Percentiles rank a stretch among this genome's conserved stretches.
Conservation (phyloP, 345 rosid species). For the Sonneratia caseolaris region DNA sequence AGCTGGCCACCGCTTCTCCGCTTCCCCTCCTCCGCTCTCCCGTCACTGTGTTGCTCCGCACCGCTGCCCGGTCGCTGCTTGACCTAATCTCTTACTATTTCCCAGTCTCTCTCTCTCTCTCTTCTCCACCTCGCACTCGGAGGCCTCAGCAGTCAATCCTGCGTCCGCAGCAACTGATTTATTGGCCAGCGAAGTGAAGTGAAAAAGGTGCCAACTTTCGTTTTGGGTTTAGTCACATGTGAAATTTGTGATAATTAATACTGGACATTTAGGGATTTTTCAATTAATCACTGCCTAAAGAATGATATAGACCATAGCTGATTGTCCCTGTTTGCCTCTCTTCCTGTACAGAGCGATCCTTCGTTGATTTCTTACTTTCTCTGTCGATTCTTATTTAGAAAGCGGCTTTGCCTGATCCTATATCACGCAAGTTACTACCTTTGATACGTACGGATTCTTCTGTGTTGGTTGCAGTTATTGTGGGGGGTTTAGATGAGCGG, state of each 20-base stretch:
- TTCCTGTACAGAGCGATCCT: no score
- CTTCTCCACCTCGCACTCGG: neutral
- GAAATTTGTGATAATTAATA: neutral
- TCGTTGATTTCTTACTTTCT: neutral
- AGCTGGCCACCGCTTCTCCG: no score
- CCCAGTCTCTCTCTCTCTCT: no score
- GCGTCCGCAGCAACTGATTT: neutral
- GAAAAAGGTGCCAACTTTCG: conserved; percentile 1
- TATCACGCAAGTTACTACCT: neutral
- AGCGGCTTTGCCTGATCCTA: neutral
- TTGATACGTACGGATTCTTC: neutral
- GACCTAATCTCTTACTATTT: neutral
- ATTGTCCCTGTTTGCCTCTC: neutral
- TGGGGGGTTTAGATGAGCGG: conserved; percentile 5
- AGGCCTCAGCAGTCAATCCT: neutral
- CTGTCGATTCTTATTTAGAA: neutral
- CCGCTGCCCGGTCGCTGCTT: neutral
- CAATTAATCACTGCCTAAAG: neutral
- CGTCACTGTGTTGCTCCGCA: neutral
- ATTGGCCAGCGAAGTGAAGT: neutral
- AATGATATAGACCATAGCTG: neutral
- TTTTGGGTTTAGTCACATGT: neutral
- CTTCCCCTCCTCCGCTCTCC: no score
- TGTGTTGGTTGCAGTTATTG: neutral
- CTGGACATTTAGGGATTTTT: neutral